Percentiles rank a stretch among this genome's conserved stretches.
Evolutionary conservation across 805 yeast species (phyloP).

Genomic region (Yarrowia phangngaensis): DNA sequence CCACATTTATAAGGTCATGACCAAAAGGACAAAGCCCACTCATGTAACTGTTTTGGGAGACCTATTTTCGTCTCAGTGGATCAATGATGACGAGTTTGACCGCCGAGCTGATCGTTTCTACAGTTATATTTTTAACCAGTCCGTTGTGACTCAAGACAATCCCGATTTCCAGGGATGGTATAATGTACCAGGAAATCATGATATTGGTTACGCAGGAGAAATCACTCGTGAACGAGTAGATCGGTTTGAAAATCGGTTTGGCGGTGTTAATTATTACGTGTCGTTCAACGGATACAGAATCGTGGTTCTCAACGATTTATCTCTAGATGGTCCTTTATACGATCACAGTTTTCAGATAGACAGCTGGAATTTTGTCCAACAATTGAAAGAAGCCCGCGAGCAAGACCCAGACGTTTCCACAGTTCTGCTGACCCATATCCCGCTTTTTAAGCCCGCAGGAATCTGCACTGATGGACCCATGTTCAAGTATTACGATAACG

Average conservation of each 20-base stretch:
- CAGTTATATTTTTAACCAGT: slow-evolving; percentile 36
- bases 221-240: slow-evolving; percentile 88
- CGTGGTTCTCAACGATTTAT: slow-evolving; percentile 79
- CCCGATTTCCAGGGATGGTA: slow-evolving; percentile 44
- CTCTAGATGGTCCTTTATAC: slow-evolving; percentile 85
- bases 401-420: slow-evolving; percentile 48
- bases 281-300: slow-evolving; percentile 69
- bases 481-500: slow-evolving; percentile 54
- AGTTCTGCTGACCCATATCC: slow-evolving; percentile 80
- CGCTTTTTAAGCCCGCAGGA: slow-evolving; percentile 77
- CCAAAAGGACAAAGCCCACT: slow-evolving; percentile 60
- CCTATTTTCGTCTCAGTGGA: slow-evolving; percentile 92
- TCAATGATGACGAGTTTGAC: slow-evolving; percentile 77
- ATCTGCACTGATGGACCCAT: slow-evolving; percentile 84
- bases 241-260: slow-evolving; percentile 69
- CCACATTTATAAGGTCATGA: slow-evolving; percentile 70
- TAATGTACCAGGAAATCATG: slow-evolving; percentile 92
- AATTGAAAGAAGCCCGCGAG: slow-evolving; percentile 38
- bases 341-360: slow-evolving; percentile 64
- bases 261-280: slow-evolving; percentile 78
- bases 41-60: slow-evolving; percentile 92
- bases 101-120: slow-evolving; percentile 65
- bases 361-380: slow-evolving; percentile 70
- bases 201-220: slow-evolving; percentile 92
- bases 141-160: slow-evolving; percentile 18